Conservation (phyloP, 1,284 basidiomycete genomes). For the Cryptococcus floricola region DNA sequence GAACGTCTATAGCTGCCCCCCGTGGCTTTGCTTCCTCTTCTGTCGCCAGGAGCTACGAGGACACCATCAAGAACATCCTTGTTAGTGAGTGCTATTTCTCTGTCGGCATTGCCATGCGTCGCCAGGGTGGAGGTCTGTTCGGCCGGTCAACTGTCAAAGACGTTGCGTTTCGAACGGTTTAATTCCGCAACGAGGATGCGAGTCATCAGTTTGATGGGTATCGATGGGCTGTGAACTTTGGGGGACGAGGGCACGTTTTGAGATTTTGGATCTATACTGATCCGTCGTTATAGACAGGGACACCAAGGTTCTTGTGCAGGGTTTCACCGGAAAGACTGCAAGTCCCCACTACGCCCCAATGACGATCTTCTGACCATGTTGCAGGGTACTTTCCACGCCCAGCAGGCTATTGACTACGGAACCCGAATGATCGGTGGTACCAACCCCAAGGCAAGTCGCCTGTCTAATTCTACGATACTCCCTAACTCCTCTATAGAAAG, state of each 20-base stretch:
- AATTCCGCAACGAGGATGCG: too few relatives aligned
- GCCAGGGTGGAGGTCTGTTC: too few relatives aligned
- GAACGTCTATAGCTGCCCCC: conserved; percentile 3
- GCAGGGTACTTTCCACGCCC: conserved; percentile 95
- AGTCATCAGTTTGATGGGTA: too few relatives aligned
- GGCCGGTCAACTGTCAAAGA: too few relatives aligned
- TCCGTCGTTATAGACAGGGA: conserved; percentile 61
- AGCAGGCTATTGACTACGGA: conserved; percentile 82
- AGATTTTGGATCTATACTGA: too few relatives aligned
- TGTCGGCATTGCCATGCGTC: background rate
- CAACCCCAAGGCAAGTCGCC: conserved; percentile 64
- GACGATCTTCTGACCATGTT: background rate
- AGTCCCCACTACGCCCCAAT: conserved; percentile 34
- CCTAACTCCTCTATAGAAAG: conserved; percentile 58
- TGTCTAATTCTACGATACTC: background rate
- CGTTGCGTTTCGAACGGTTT: too few relatives aligned
- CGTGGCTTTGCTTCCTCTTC: conserved; percentile 66
- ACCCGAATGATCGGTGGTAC: conserved; percentile 98
- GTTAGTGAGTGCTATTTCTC: conserved; percentile 54
- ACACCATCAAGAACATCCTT: conserved; percentile 85
- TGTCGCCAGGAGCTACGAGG: conserved; percentile 69
- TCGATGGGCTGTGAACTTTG: background rate
- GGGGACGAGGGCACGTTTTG: background rate
- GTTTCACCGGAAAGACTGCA: conserved; percentile 96
- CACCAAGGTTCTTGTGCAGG: conserved; percentile 89